Evolutionary conservation across 176 grass and related monocot genomes (phyloP).

Genomic region (Musa troglodytarum): DNA sequence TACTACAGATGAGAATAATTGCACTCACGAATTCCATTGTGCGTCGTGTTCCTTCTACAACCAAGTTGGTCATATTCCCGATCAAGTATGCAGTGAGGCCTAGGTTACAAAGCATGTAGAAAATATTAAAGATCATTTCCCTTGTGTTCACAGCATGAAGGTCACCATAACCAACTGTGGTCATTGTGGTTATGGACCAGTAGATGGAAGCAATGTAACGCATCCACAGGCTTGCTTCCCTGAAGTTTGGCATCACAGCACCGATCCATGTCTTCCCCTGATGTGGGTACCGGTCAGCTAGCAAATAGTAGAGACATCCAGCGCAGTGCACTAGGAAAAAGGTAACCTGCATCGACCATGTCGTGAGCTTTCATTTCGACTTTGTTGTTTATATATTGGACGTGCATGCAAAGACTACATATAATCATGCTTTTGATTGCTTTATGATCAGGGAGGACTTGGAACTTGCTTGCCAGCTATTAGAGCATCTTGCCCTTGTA

Average conservation of each 20-base stretch:
- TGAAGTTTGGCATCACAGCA: slow-evolving; percentile 74
- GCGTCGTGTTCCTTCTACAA: slow-evolving; percentile 87
- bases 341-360: slow-evolving; percentile 43
- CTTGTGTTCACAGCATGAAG: slow-evolving; percentile 79
- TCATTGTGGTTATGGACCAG: slow-evolving; percentile 98
- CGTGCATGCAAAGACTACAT: too few species aligned
- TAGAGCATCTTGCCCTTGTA: too few species aligned
- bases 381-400: not conserved
- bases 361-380: not conserved
- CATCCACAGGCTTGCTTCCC: slow-evolving; percentile 57
- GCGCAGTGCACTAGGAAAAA: slow-evolving; percentile 88
- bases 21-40: slow-evolving; percentile 95
- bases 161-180: slow-evolving; percentile 94
- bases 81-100: slow-evolving; percentile 88
- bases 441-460: too few species aligned
- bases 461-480: too few species aligned
- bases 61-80: slow-evolving; percentile 99
- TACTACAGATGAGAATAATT: not conserved
- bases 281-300: slow-evolving; percentile 73
- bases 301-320: slow-evolving; percentile 79
- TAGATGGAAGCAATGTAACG: slow-evolving; percentile 86
- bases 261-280: slow-evolving; percentile 88
- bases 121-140: slow-evolving; percentile 98
- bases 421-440: too few species aligned
- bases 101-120: slow-evolving; percentile 98